phyloP scores from a whole-genome alignment of 768 basidiomycete species.

The Tricholoma bakamatsutake region DNA sequence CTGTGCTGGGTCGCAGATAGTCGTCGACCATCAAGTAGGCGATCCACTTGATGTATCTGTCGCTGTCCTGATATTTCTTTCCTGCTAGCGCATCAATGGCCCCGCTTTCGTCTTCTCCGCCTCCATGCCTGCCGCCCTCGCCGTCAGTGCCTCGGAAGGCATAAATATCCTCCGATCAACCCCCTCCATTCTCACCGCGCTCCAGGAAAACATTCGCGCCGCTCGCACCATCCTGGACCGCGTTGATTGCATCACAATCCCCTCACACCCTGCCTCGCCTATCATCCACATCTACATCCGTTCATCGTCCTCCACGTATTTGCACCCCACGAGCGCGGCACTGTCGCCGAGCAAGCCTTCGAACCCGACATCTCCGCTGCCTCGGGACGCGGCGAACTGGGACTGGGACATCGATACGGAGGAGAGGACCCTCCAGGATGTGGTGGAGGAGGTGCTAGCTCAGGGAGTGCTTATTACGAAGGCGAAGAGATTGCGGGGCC shows the following conservation, averaged over 20 bases:
- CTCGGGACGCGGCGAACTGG: constrained; percentile 40
- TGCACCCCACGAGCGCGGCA: constrained; percentile 20
- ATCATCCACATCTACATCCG: constrained; percentile 80
- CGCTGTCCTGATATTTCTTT: background rate
- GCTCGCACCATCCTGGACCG: constrained; percentile 80
- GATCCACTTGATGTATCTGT: background rate
- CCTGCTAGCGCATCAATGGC: constrained; percentile 82
- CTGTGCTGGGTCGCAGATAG: constrained; percentile 81
- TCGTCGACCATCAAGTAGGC: constrained; percentile 81
- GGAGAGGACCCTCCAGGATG: constrained; percentile 81
- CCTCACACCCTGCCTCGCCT: constrained; percentile 81
- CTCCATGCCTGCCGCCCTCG: constrained; percentile 84
- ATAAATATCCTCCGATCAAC: constrained; percentile 73
- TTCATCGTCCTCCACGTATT: constrained; percentile 19
- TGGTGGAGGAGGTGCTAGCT: constrained; percentile 79
- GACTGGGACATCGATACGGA: constrained; percentile 62
- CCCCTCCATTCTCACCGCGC: constrained; percentile 66
- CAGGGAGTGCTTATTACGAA: constrained; percentile 86
- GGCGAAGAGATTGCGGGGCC: constrained; percentile 73
- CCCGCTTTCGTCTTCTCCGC: constrained; percentile 96
- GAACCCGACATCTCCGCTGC: constrained; percentile 41
- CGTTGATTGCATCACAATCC: constrained; percentile 74
- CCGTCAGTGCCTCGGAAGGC: constrained; percentile 82
- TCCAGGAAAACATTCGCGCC: constrained; percentile 76
- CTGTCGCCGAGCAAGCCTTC: constrained; percentile 32